Base-by-base conservation (phyloP, 257 asterid species). In the Nicotiana undulata region DNA sequence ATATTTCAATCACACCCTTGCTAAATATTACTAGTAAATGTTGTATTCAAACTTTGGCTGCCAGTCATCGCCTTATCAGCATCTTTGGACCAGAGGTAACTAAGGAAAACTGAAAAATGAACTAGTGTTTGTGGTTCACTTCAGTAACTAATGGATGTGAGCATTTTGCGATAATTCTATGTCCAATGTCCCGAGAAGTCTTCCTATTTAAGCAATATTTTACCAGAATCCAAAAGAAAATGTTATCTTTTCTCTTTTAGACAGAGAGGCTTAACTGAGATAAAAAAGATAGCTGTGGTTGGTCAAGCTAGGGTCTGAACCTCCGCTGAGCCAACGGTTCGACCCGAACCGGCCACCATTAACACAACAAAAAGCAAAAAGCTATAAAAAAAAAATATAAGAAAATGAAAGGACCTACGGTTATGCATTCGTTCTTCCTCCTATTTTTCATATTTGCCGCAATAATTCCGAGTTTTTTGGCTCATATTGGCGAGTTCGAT, bases 381-480 rank as follows among this genome's bases (percentile, higher is more conserved):
- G 2, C 26, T 46, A 49, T 51, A 3, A 51, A 3, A 9, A 8
- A 51, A 51, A 13, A 65, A n/a, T n/a, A n/a, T n/a, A n/a, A n/a
- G n/a, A 84, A 63, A 59, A 89, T 87, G 87, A 53, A 59, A 31
- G 63, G 52, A 60, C 46, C 37, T 44, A 76, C 31, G 12, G 4
- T 46, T 17, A 53, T 51, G 44, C 63, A 66, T 32, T 60, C 26
- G 26, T 24, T 44, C 37, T 3, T 79, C 56, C 15, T 89, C 52
- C 55, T 91, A 28, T n/a, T 86, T 66, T 49, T 89, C 0, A 83
- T 85, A 52, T 80, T 79, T 51, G 86, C 84, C 51, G 81, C 89
- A 8, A 61, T 80, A 31, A 60, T 86, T 59, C 85, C 91, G 15
- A 31, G 61, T 44, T 60, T 84, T 13, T 24, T 24, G 10, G 91